These are phyloP conservation scores for Plasmopara halstedii DNA, from an alignment of 352 stramenopile species.

Conservation along the genomic window DNA sequence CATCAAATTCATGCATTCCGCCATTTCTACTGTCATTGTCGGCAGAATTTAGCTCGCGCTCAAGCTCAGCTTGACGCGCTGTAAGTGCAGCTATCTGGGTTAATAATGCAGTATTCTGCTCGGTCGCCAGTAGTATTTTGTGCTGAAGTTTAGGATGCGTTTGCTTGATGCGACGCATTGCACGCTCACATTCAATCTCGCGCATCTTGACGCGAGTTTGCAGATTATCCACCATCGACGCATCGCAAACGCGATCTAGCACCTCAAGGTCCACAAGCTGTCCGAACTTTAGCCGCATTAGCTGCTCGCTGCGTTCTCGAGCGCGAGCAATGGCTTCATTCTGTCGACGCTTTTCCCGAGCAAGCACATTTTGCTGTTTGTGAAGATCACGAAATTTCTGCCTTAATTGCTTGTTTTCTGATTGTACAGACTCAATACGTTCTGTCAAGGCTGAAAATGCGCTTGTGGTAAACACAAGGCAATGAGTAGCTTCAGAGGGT, in stretches of 20 bases:
- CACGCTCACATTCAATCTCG: slow-evolving; percentile 63
- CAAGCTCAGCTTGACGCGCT: slow-evolving; percentile 70
- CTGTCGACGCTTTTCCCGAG: slow-evolving; percentile 65
- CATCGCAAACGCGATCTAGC: slow-evolving; percentile 83
- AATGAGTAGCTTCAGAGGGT: slow-evolving; percentile 37
- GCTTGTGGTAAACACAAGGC: slow-evolving; percentile 67
- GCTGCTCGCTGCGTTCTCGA: slow-evolving; percentile 61
- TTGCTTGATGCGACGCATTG: slow-evolving; percentile 36
- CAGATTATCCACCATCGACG: slow-evolving; percentile 56
- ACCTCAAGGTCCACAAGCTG: slow-evolving; percentile 80
- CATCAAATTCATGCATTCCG: slow-evolving; percentile 22
- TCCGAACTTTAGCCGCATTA: slow-evolving; percentile 79
- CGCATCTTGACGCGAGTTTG: slow-evolving; percentile 63
- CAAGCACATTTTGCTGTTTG: slow-evolving; percentile 75
- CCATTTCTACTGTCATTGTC: slow-evolving; percentile 22
- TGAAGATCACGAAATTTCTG: slow-evolving; percentile 86
- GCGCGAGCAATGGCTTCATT: slow-evolving; percentile 58
- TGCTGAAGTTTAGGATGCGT: slow-evolving; percentile 55
- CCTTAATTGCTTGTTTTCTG: slow-evolving; percentile 72
- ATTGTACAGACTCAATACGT: slow-evolving; percentile 74
- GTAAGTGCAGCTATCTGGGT: slow-evolving; percentile 68
- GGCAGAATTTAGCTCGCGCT: slow-evolving; percentile 76
- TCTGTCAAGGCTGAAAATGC: slow-evolving; percentile 52
- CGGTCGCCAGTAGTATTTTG: slow-evolving; percentile 69
- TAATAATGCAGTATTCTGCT: slow-evolving; percentile 82